phyloP scores from a whole-genome alignment of 225 moss, liverwort and hornwort species.

The Thuidium tamariscinum region DNA sequence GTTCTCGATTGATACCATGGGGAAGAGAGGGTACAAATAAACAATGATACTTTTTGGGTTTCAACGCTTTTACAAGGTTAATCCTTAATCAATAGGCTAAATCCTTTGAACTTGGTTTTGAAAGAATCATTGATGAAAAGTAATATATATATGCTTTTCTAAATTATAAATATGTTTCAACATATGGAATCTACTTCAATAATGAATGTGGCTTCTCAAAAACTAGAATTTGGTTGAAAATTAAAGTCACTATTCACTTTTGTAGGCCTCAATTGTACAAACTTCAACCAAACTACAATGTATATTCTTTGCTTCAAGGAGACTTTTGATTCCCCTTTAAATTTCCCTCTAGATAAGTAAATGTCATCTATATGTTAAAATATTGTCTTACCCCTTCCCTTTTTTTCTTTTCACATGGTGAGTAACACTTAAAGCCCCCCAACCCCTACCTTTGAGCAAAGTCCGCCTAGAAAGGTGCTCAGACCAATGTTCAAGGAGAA shows the following conservation, averaged over 20 bases:
- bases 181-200: accelerated
- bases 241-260: neutral
- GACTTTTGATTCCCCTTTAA: neutral
- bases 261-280: accelerated
- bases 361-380: neutral
- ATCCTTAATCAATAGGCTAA: neutral
- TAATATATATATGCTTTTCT: neutral
- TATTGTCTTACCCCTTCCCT: accelerated
- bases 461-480: accelerated
- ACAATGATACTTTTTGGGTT: neutral
- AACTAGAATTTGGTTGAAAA: neutral
- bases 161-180: neutral
- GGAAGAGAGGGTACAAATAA: accelerated
- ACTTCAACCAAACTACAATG: neutral
- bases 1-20: neutral
- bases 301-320: neutral
- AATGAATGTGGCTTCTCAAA: neutral
- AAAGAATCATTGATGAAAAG: accelerated
- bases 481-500: neutral
- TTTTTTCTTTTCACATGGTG: accelerated
- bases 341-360: neutral
- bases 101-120: accelerated
- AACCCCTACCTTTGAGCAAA: accelerated
- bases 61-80: accelerated
- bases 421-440: accelerated